Percentiles rank a stretch among this genome's conserved stretches.
phyloP scores from a whole-genome alignment of 148 eudicot genomes.

The Polygonum aviculare region DNA sequence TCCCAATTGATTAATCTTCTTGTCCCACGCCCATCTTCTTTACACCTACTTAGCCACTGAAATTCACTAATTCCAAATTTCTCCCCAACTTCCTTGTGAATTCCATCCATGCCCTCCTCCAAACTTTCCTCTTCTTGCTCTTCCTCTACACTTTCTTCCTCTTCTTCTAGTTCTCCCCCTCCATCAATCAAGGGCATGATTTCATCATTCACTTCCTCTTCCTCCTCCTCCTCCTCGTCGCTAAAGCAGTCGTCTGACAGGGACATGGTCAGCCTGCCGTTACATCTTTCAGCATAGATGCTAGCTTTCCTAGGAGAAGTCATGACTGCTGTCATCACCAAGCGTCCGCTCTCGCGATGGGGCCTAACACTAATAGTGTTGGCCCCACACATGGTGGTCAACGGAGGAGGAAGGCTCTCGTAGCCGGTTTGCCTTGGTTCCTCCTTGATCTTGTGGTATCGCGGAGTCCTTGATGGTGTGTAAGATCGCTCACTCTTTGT shows the following conservation, averaged over 20 bases:
- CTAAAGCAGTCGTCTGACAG: conserved; percentile 9
- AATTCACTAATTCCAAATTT: conserved; percentile 33
- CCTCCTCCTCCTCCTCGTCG: conserved; percentile 3
- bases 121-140: conserved; percentile 1
- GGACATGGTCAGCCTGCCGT: conserved; percentile 48
- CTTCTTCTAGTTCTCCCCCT: conserved; percentile 1
- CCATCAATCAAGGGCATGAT: background rate
- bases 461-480: background rate
- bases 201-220: background rate
- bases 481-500: background rate
- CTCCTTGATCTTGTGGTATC: background rate
- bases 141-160: background rate
- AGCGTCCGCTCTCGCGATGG: conserved; percentile 47
- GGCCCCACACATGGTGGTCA: conserved; percentile 47
- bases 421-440: conserved; percentile 5
- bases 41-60: conserved; percentile 58
- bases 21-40: conserved; percentile 44
- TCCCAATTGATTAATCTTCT: conserved; percentile 46
- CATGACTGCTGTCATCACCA: conserved; percentile 53
- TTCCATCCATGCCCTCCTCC: conserved; percentile 26
- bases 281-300: conserved; percentile 53
- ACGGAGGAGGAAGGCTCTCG: conserved; percentile 54
- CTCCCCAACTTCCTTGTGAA: conserved; percentile 22
- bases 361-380: conserved; percentile 29
- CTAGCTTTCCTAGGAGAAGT: conserved; percentile 22